A percentile compares a stretch with the other conserved stretches of the same genome.
phyloP scores from a whole-genome alignment of 495 filamentous ascomycete species.

The Lineolata rhizophorae region DNA sequence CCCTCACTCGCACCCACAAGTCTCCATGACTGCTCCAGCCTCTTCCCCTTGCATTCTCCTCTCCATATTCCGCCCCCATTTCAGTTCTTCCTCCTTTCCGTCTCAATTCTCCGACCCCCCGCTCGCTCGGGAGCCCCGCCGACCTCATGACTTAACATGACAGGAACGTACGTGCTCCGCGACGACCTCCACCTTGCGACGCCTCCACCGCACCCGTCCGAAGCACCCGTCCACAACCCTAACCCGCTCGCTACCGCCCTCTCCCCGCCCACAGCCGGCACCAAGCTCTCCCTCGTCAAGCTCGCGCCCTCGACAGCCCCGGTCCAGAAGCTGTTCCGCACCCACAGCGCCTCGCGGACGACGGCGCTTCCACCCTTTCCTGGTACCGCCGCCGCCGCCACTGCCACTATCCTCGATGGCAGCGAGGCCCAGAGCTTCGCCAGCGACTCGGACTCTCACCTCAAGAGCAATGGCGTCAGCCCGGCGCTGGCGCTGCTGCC shows the following conservation, averaged over 20 bases:
- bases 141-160: no score
- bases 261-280: slow-evolving; percentile 58
- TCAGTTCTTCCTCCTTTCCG: no score
- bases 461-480: slow-evolving; percentile 12
- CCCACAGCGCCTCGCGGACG: slow-evolving; percentile 22
- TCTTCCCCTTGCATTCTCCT: neutral
- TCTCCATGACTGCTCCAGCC: no score
- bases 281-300: slow-evolving; percentile 60
- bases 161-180: slow-evolving; percentile 71
- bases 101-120: no score
- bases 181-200: slow-evolving; percentile 86
- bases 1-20: no score
- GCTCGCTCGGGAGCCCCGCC: no score
- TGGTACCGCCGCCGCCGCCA: slow-evolving; percentile 9
- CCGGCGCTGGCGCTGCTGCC: slow-evolving; percentile 2
- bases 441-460: slow-evolving; percentile 7
- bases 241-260: slow-evolving; percentile 78
- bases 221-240: slow-evolving; percentile 60
- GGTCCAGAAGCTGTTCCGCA: slow-evolving; percentile 26
- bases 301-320: slow-evolving; percentile 24
- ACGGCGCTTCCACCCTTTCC: no score
- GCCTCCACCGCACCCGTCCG: slow-evolving; percentile 84
- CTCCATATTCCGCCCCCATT: no score
- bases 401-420: slow-evolving; percentile 17
- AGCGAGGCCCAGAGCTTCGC: slow-evolving; percentile 11